These are phyloP conservation scores for Aspergillus affinis DNA, from an alignment of 495 filamentous ascomycete genomes.

Conservation along the genomic window DNA sequence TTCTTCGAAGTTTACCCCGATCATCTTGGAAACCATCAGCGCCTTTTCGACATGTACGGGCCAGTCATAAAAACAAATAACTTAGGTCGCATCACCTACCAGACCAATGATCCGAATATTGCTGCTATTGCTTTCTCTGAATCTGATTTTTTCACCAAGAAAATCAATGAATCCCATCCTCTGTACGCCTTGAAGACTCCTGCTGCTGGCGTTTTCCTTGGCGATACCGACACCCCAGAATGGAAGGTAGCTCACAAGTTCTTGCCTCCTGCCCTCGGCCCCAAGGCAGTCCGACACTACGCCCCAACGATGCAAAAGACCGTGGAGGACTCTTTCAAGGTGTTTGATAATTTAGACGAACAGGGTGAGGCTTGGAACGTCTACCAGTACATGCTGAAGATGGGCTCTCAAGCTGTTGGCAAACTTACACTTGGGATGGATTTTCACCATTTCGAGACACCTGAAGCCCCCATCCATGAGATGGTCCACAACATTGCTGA, in stretches of 20 bases:
- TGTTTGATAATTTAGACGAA: constrained; percentile 54
- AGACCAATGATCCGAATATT: constrained; percentile 50
- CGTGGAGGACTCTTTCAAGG: constrained; percentile 41
- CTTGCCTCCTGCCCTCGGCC: constrained; percentile 51
- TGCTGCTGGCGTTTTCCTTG: constrained; percentile 50
- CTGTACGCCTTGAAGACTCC: constrained; percentile 46
- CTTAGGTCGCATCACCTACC: constrained; percentile 50
- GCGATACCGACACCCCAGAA: constrained; percentile 49
- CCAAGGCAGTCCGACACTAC: constrained; percentile 57
- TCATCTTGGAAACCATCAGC: constrained; percentile 57
- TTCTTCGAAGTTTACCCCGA: constrained; percentile 59
- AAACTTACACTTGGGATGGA: constrained; percentile 52
- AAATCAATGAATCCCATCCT: constrained; percentile 49
- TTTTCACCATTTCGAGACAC: constrained; percentile 48
- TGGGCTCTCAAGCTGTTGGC: constrained; percentile 53
- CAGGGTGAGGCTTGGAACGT: constrained; percentile 53
- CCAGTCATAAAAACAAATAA: constrained; percentile 53
- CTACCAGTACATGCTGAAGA: constrained; percentile 61
- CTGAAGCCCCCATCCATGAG: constrained; percentile 42
- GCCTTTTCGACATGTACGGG: constrained; percentile 54
- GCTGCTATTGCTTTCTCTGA: constrained; percentile 43
- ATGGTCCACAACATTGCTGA: constrained; percentile 44
- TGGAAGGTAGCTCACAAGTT: constrained; percentile 56
- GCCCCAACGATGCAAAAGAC: constrained; percentile 53
- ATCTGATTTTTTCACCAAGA: constrained; percentile 52